Evolutionary conservation across 352 stramenopile genomes (phyloP).

Genomic region (Globisporangium solare): DNA sequence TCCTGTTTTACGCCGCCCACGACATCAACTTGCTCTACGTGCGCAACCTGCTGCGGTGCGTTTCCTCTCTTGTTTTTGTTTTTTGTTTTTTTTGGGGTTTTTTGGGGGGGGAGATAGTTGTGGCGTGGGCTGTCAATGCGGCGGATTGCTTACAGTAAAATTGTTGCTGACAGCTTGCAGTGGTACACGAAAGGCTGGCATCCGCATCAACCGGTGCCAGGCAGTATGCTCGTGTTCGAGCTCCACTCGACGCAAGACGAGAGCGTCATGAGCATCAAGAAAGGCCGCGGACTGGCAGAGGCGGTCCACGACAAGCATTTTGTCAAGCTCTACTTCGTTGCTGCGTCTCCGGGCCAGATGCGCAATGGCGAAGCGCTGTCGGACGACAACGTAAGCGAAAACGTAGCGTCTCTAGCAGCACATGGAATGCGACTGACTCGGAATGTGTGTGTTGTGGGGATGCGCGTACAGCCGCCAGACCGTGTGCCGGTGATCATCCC

Average conservation of each 20-base stretch:
- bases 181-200: slow-evolving; percentile 73
- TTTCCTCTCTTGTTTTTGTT: background rate
- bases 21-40: slow-evolving; percentile 82
- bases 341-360: slow-evolving; percentile 68
- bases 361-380: slow-evolving; percentile 51
- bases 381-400: slow-evolving; percentile 43
- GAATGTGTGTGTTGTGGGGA: slow-evolving; percentile 18
- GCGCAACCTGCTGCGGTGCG: slow-evolving; percentile 61
- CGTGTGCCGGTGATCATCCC: slow-evolving; percentile 64
- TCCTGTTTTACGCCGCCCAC: slow-evolving; percentile 73
- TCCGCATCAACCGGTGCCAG: slow-evolving; percentile 60
- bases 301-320: slow-evolving; percentile 33
- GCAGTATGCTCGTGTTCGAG: slow-evolving; percentile 78
- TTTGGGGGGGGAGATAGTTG: no score
- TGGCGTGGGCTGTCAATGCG: no score
- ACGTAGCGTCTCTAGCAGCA: no score
- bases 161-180: slow-evolving; percentile 34
- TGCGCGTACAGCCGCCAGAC: slow-evolving; percentile 38
- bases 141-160: no score
- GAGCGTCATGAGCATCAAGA: slow-evolving; percentile 18
- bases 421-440: no score
- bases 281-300: background rate
- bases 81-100: no score
- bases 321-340: slow-evolving; percentile 69
- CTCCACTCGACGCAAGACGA: slow-evolving; percentile 37